These are phyloP conservation scores for Bigelowiella natans DNA, from an alignment of 78 protist genomes.

Conservation along the genomic window DNA sequence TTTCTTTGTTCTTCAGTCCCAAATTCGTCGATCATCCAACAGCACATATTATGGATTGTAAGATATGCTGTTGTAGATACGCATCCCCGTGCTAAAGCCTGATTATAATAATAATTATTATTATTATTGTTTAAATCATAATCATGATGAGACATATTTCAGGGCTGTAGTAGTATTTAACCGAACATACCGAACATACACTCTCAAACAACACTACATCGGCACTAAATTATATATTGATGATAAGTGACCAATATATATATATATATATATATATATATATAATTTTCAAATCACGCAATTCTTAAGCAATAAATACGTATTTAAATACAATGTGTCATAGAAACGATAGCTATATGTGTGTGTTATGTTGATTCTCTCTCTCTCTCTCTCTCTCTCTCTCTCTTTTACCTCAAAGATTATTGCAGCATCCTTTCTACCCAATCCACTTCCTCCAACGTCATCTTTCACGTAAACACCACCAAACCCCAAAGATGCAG, in stretches of 20 bases:
- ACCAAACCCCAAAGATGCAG: background rate
- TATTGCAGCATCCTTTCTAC: background rate
- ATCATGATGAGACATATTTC: no score
- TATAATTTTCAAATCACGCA: background rate
- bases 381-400: background rate
- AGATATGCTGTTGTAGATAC: slow-evolving; percentile 73
- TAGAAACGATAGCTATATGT: background rate
- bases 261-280: background rate
- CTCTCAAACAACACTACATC: no score
- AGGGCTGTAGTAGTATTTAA: no score
- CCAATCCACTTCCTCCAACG: background rate
- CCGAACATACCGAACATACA: no score
- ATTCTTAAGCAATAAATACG: background rate
- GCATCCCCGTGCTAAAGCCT: slow-evolving; percentile 61
- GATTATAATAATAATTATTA: no score
- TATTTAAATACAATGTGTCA: background rate
- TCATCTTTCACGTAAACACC: background rate
- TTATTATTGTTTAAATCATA: no score
- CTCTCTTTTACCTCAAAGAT: background rate
- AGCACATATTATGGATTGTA: slow-evolving; percentile 68
- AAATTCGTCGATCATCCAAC: slow-evolving; percentile 68
- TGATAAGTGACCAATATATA: no score
- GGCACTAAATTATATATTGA: no score
- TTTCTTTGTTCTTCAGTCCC: slow-evolving; percentile 50
- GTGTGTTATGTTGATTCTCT: background rate